These are phyloP conservation scores for Phytophthora meadii DNA, from an alignment of 352 stramenopile genomes.

Conservation along the genomic window DNA sequence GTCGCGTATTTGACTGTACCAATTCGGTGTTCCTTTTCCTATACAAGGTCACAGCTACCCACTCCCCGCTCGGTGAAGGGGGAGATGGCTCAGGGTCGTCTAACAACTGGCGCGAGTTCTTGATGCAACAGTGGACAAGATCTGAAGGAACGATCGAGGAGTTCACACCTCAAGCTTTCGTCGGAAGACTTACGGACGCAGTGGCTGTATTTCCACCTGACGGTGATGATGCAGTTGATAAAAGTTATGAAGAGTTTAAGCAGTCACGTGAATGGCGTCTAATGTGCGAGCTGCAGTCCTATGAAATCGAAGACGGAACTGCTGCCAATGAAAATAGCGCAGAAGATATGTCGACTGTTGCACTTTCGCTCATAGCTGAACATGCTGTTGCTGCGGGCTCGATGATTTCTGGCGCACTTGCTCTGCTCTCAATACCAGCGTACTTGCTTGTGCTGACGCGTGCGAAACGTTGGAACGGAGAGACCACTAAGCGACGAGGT, in stretches of 20 bases:
- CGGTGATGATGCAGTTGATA: constrained; percentile 11
- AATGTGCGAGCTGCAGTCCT: constrained; percentile 34
- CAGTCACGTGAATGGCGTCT: constrained; percentile 35
- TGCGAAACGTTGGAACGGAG: constrained; percentile 38
- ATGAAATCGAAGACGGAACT: constrained; percentile 6
- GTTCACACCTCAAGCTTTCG: constrained; percentile 77
- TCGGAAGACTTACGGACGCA: constrained; percentile 58
- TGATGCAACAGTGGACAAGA: constrained; percentile 59
- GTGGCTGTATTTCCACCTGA: constrained; percentile 37
- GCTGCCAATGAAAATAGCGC: neutral
- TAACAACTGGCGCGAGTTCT: constrained; percentile 59
- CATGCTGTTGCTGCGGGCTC: constrained; percentile 18
- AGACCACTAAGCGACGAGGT: constrained; percentile 25
- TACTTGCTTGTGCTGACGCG: constrained; percentile 35
- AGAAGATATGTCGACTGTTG: constrained; percentile 7
- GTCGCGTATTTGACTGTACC: constrained; percentile 55
- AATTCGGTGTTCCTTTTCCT: constrained; percentile 72
- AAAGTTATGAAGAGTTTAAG: constrained; percentile 18
- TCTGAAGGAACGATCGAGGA: constrained; percentile 43
- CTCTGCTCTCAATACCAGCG: constrained; percentile 32
- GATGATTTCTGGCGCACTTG: constrained; percentile 22
- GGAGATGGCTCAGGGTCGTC: constrained; percentile 1
- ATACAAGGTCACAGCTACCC: constrained; percentile 40
- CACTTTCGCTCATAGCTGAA: constrained; percentile 17
- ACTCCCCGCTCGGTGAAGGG: constrained; percentile 7